A percentile compares a stretch with the other conserved stretches of the same genome.
Evolutionary conservation across 2,329 filamentous ascomycete genomes (phyloP).

Genomic region (Colletotrichum neosansevieriae): DNA sequence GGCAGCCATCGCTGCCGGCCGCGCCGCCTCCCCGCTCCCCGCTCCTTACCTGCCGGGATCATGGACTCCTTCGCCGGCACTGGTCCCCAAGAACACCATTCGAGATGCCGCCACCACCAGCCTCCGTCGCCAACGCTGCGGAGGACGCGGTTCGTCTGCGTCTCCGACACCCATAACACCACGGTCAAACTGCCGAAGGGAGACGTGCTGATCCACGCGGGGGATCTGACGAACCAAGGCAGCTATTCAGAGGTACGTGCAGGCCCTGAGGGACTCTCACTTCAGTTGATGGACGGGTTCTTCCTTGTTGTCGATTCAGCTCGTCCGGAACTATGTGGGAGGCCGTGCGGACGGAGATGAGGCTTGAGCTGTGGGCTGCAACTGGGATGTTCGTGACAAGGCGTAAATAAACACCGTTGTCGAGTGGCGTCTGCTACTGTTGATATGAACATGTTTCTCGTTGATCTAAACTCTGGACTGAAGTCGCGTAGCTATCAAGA

Average conservation of each 20-base stretch:
- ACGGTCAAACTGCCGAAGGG: slow-evolving; percentile 74
- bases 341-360: slow-evolving; percentile 18
- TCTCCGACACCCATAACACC: slow-evolving; percentile 82
- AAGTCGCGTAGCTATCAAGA: slow-evolving; percentile 60
- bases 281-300: background rate
- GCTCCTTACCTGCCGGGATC: slow-evolving; percentile 15
- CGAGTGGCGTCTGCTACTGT: background rate
- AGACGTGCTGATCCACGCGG: slow-evolving; percentile 81
- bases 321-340: slow-evolving; percentile 20
- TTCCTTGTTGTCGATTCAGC: slow-evolving; percentile 14
- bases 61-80: slow-evolving; percentile 19
- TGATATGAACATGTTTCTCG: background rate
- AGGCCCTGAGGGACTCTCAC: background rate
- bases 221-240: slow-evolving; percentile 82
- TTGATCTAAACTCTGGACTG: background rate
- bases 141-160: slow-evolving; percentile 76
- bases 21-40: slow-evolving; percentile 1
- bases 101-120: slow-evolving; percentile 13
- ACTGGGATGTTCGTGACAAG: slow-evolving; percentile 23
- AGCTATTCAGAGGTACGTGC: slow-evolving; percentile 63
- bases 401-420: slow-evolving; percentile 11
- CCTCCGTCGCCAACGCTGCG: slow-evolving; percentile 45
- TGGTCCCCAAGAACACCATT: background rate
- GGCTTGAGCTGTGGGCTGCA: slow-evolving; percentile 8
- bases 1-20: slow-evolving; percentile 13